phyloP scores from a whole-genome alignment of 2,329 filamentous ascomycete species.

The Paraphaeosphaeria sporulosa region DNA sequence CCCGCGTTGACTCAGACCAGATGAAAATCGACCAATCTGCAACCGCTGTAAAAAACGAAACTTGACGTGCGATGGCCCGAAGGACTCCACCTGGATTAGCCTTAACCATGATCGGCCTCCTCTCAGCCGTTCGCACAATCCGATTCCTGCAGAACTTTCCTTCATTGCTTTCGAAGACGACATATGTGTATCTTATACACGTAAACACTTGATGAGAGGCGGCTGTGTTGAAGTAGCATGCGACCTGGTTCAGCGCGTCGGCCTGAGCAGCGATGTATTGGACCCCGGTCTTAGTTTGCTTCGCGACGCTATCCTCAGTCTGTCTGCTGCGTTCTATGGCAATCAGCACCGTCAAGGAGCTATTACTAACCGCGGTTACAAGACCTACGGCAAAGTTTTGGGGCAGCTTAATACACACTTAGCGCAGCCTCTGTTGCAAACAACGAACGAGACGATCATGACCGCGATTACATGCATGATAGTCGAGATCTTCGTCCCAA shows the following conservation, averaged over 20 bases:
- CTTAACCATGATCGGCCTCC: not conserved
- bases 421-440: conserved; percentile 25
- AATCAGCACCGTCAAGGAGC: conserved; percentile 30
- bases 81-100: conserved; percentile 10
- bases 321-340: conserved; percentile 36
- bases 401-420: conserved; percentile 32
- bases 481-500: conserved; percentile 38
- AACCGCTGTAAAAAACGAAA: conserved; percentile 9
- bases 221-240: conserved; percentile 36
- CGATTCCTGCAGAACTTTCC: conserved; percentile 21
- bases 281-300: conserved; percentile 30
- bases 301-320: conserved; percentile 31
- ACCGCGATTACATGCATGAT: conserved; percentile 36
- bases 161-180: conserved; percentile 33
- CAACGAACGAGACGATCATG: conserved; percentile 34
- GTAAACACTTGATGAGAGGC: conserved; percentile 34
- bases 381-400: conserved; percentile 34
- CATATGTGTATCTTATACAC: conserved; percentile 37
- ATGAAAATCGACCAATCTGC: conserved; percentile 8
- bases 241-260: conserved; percentile 26
- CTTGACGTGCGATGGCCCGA: conserved; percentile 9
- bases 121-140: not conserved
- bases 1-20: conserved; percentile 2
- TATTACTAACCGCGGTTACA: conserved; percentile 31
- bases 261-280: not conserved